A percentile compares a stretch with the other conserved stretches of the same genome.
Conservation (phyloP, 257 asterid species). For the Solanum etuberosum region DNA sequence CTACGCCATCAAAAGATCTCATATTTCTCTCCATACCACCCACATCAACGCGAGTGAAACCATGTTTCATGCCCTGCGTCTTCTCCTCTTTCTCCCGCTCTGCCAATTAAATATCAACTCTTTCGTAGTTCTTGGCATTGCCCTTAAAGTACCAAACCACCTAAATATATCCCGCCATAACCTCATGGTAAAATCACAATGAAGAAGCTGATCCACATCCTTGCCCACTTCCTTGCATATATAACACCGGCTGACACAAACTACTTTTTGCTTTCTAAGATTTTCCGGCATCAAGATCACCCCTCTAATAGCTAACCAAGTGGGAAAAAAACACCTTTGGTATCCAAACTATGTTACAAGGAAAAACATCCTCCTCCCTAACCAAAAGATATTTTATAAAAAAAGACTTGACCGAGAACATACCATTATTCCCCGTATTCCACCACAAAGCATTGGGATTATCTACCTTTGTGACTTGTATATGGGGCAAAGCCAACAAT, state of each 20-base stretch:
- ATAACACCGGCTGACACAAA: not conserved
- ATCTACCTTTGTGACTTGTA: not conserved
- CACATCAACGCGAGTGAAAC: not conserved
- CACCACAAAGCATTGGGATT: not conserved
- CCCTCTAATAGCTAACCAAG: not conserved
- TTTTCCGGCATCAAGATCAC: not conserved
- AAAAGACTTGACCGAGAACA: not conserved
- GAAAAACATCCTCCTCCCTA: not conserved
- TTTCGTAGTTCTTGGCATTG: not conserved
- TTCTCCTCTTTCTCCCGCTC: not conserved
- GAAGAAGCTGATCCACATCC: not conserved
- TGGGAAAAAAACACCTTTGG: not conserved
- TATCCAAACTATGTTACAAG: not conserved
- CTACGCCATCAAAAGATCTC: not conserved
- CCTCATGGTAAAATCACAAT: not conserved
- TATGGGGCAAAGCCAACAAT: not conserved
- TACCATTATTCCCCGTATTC: not conserved
- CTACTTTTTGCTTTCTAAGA: not conserved
- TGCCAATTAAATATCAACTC: not conserved
- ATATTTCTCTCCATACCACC: not conserved
- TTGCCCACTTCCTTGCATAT: not conserved
- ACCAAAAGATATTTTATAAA: not conserved
- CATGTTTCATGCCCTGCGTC: not conserved
- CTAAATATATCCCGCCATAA: not conserved
- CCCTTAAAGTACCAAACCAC: not conserved